phyloP scores from a whole-genome alignment of 805 yeast genomes.

The Kuraishia floccosa region DNA sequence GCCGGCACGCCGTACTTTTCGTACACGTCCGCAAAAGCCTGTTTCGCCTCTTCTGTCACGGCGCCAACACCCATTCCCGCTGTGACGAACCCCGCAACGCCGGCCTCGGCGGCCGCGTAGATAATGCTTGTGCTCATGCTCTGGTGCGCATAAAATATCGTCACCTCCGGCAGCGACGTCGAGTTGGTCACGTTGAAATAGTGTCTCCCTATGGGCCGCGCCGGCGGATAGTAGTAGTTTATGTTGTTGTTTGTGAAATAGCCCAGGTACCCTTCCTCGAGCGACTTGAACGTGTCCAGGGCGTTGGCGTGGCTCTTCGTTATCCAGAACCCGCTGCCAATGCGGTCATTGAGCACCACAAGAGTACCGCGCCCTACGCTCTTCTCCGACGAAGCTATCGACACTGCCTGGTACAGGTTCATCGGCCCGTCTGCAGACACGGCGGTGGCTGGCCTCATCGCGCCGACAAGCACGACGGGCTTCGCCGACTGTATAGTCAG shows the following conservation, averaged over 20 bases:
- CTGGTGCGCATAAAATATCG: constrained; percentile 52
- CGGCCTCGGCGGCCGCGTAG: constrained; percentile 30
- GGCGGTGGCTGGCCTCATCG: constrained; percentile 66
- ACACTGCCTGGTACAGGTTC: constrained; percentile 61
- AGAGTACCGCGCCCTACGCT: constrained; percentile 48
- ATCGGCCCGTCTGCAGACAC: constrained; percentile 65
- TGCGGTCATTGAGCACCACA: constrained; percentile 57
- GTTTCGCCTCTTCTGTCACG: constrained; percentile 37
- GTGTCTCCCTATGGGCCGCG: constrained; percentile 39
- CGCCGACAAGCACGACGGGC: constrained; percentile 61
- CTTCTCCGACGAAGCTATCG: constrained; percentile 41
- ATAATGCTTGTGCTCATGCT: constrained; percentile 40
- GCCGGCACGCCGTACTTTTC: constrained; percentile 35
- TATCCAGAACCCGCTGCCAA: constrained; percentile 59
- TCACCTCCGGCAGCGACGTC: constrained; percentile 26
- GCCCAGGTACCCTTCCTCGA: constrained; percentile 66
- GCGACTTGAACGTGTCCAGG: constrained; percentile 55
- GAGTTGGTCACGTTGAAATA: constrained; percentile 25
- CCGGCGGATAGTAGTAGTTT: constrained; percentile 54
- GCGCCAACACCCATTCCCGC: constrained; percentile 73
- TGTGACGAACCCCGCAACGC: constrained; percentile 43
- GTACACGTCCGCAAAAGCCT: constrained; percentile 26
- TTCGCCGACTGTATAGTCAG: constrained; percentile 22
- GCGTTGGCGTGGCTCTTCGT: constrained; percentile 64
- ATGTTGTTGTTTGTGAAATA: constrained; percentile 57